Evolutionary conservation across 495 filamentous ascomycete species (phyloP).

Genomic region (Penicillium manginii): DNA sequence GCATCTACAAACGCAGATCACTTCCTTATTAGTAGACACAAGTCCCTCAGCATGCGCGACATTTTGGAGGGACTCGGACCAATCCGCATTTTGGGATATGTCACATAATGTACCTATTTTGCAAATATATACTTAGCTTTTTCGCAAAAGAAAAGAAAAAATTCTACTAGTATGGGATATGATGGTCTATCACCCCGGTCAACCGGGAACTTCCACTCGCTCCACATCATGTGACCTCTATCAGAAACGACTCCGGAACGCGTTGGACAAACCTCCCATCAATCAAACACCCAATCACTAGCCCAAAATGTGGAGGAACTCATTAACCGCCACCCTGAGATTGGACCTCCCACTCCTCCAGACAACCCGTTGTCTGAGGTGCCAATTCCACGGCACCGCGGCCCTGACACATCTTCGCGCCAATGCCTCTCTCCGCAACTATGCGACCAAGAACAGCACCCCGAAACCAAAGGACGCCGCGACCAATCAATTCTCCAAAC

Average conservation of each 20-base stretch:
- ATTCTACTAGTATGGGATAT: too few relatives aligned
- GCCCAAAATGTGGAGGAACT: constrained; percentile 40
- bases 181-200: too few relatives aligned
- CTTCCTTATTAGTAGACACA: too few relatives aligned
- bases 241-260: too few relatives aligned
- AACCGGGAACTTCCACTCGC: not conserved
- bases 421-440: constrained; percentile 35
- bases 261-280: not conserved
- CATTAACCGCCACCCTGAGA: constrained; percentile 19
- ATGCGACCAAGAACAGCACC: constrained; percentile 33
- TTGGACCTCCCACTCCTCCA: constrained; percentile 33
- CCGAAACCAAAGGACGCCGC: not conserved
- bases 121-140: too few relatives aligned
- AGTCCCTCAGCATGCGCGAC: too few relatives aligned
- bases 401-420: constrained; percentile 24
- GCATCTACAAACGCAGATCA: too few relatives aligned
- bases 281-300: not conserved
- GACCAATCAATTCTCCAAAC: constrained; percentile 12
- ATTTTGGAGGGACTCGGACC: too few relatives aligned
- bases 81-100: too few relatives aligned
- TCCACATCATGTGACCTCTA: not conserved
- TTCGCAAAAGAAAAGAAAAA: too few relatives aligned
- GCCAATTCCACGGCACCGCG: constrained; percentile 40
- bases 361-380: constrained; percentile 42
- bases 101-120: too few relatives aligned